Conservation (phyloP, 805 yeast species). For the Kockiozyma suomiensis region DNA sequence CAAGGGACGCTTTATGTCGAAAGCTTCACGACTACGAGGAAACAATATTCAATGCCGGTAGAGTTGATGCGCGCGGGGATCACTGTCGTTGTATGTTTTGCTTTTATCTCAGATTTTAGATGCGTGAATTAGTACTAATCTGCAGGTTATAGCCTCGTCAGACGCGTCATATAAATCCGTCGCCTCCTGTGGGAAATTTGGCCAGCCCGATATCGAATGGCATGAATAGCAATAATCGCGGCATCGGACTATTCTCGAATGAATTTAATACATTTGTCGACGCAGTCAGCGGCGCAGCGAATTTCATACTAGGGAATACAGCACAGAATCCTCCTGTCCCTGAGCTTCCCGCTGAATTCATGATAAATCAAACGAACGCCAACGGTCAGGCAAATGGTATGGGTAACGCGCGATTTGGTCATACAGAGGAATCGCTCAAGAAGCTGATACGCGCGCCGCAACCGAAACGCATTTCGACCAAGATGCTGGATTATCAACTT, state of each 20-base stretch:
- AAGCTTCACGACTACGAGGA: neutral
- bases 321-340: neutral
- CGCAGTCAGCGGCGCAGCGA: neutral
- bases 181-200: too few species aligned
- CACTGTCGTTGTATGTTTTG: neutral
- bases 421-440: constrained; percentile 21
- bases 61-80: neutral
- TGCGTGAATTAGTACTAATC: neutral
- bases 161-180: neutral
- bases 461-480: constrained; percentile 16
- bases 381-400: neutral
- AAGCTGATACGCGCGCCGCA: constrained; percentile 17
- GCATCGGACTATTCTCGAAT: neutral
- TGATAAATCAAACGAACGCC: neutral
- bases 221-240: too few species aligned
- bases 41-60: neutral
- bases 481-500: constrained; percentile 26
- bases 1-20: constrained; percentile 2
- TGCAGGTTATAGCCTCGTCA: neutral
- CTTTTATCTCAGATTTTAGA: too few species aligned
- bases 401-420: constrained; percentile 14
- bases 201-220: too few species aligned
- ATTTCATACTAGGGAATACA: neutral
- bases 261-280: neutral
- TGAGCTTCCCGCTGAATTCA: neutral